Evolutionary conservation across 306 rosid genomes (phyloP).

Genomic region (Alnus rubra): DNA sequence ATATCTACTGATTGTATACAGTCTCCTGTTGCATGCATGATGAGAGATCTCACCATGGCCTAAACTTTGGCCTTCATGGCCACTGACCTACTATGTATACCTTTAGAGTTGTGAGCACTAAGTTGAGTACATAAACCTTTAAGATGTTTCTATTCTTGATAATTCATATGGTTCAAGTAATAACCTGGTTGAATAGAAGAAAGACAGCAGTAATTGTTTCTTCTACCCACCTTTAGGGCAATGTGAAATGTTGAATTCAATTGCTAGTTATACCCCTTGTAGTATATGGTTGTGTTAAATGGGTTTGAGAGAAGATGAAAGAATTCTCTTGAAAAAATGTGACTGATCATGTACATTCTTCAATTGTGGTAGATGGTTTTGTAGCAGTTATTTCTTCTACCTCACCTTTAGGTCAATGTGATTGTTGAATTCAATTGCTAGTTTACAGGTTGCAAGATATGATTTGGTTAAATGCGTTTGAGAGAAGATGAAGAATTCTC

Average conservation of each 20-base stretch:
- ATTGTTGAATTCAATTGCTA: not conserved
- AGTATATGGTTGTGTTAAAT: not conserved
- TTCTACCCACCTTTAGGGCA: not conserved
- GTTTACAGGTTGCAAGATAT: not conserved
- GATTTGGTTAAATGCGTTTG: not conserved
- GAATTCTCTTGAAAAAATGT: not conserved
- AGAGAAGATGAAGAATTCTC: not conserved
- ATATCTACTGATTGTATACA: not conserved
- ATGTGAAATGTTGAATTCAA: not conserved
- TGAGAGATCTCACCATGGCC: slow-evolving; percentile 6
- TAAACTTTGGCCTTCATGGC: not conserved
- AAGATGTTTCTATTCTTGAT: not conserved
- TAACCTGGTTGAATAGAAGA: not conserved
- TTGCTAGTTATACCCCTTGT: not conserved
- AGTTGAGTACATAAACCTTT: not conserved
- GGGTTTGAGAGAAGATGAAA: not conserved
- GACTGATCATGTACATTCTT: not conserved
- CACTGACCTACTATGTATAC: not conserved
- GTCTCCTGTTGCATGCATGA: not conserved
- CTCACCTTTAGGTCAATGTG: not conserved
- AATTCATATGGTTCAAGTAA: not conserved
- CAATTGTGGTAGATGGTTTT: not conserved
- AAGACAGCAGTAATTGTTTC: not conserved
- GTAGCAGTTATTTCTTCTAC: not conserved
- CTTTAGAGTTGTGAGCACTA: not conserved